Evolutionary conservation across 2,329 filamentous ascomycete species (phyloP).

Genomic region (Penicillium psychrosexuale): DNA sequence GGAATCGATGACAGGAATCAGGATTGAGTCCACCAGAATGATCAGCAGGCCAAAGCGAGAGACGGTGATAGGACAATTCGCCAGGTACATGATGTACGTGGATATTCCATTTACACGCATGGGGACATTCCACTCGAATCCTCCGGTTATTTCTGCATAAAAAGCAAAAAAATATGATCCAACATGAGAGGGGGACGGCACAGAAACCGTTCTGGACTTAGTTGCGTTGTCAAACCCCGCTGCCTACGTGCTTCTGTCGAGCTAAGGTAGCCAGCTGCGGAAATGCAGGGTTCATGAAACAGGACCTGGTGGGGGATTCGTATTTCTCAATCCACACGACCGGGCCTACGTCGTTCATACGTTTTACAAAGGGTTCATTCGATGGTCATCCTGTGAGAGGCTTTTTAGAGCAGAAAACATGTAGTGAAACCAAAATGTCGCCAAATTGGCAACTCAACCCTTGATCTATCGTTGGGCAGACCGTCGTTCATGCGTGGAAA

Average conservation of each 20-base stretch:
- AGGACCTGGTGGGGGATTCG: slow-evolving; percentile 13
- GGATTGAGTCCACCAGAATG: slow-evolving; percentile 2
- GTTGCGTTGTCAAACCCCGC: slow-evolving; percentile 4
- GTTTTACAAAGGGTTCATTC: slow-evolving; percentile 7
- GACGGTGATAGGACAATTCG: slow-evolving; percentile 1
- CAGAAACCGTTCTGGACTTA: slow-evolving; percentile 15
- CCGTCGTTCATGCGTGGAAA: slow-evolving; percentile 20
- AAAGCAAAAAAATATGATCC: slow-evolving; percentile 11
- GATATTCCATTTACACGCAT: slow-evolving; percentile 1
- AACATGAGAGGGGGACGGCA: slow-evolving; percentile 11
- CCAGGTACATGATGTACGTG: slow-evolving; percentile 3
- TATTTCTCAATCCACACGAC: background rate
- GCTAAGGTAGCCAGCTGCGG: slow-evolving; percentile 5
- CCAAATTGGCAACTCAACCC: slow-evolving; percentile 12
- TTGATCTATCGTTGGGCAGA: slow-evolving; percentile 3
- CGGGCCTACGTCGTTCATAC: background rate
- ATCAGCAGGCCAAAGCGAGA: slow-evolving; percentile 16
- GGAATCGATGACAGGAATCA: slow-evolving; percentile 2
- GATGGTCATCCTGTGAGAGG: background rate
- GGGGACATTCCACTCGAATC: slow-evolving; percentile 3
- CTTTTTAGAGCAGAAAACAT: background rate
- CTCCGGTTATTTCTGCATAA: slow-evolving; percentile 4
- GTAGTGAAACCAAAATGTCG: slow-evolving; percentile 7
- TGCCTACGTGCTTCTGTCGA: slow-evolving; percentile 7
- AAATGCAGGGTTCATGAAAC: slow-evolving; percentile 23